phyloP scores from a whole-genome alignment of 306 rosid species.

The Inga laurina region DNA sequence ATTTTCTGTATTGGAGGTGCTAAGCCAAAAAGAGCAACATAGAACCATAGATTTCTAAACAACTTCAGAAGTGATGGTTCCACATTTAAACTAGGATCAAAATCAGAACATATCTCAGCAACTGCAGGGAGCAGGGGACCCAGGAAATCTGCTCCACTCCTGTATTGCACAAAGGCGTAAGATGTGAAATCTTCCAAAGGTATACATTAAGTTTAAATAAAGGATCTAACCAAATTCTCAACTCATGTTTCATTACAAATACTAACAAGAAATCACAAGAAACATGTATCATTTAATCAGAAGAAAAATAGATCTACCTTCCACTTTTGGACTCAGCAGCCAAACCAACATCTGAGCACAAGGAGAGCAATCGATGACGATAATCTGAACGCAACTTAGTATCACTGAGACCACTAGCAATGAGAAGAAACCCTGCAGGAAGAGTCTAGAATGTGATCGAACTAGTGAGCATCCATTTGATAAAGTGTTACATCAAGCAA shows the following conservation, averaged over 20 bases:
- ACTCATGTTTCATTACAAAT: slow-evolving; percentile 8
- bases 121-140: slow-evolving; percentile 98
- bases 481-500: slow-evolving; percentile 41
- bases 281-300: slow-evolving; percentile 25
- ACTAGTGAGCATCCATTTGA: slow-evolving; percentile 83
- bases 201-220: slow-evolving; percentile 26
- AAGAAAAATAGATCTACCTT: slow-evolving; percentile 58
- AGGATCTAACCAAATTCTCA: slow-evolving; percentile 25
- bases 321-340: slow-evolving; percentile 99
- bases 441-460: slow-evolving; percentile 94
- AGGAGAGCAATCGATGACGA: slow-evolving; percentile 89
- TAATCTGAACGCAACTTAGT: slow-evolving; percentile 76
- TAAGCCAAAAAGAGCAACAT: slow-evolving; percentile 93
- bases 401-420: slow-evolving; percentile 79
- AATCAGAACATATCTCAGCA: slow-evolving; percentile 95
- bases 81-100: slow-evolving; percentile 79
- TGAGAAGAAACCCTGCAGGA: slow-evolving; percentile 92
- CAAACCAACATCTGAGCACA: slow-evolving; percentile 96
- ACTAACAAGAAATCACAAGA: neutral
- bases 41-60: slow-evolving; percentile 98
- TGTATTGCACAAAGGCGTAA: slow-evolving; percentile 54
- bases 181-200: slow-evolving; percentile 40
- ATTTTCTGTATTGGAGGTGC: slow-evolving; percentile 89
- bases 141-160: slow-evolving; percentile 98
- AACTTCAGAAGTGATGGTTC: slow-evolving; percentile 95